phyloP scores from a whole-genome alignment of 768 basidiomycete species.

The Fistulinella prunicolor region DNA sequence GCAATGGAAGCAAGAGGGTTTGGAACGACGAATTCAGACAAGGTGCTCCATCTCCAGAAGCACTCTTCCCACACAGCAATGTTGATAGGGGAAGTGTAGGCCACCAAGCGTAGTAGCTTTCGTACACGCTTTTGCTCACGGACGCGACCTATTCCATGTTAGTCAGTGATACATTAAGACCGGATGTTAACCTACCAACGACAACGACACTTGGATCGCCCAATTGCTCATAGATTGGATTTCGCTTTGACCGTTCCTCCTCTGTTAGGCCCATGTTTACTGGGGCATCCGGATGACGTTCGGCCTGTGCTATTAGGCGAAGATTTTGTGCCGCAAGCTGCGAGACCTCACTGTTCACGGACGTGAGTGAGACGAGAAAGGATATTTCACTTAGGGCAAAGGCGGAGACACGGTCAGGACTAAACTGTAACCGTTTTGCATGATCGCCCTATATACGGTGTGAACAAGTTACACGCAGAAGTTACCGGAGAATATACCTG shows the following conservation, averaged over 20 bases:
- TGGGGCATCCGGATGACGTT: conserved; percentile 59
- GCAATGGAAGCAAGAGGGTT: conserved; percentile 32
- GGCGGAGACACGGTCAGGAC: conserved; percentile 53
- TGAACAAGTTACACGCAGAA: conserved; percentile 1
- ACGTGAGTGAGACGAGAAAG: conserved; percentile 67
- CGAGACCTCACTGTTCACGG: conserved; percentile 64
- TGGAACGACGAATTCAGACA: conserved; percentile 58
- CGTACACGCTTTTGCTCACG: conserved; percentile 79
- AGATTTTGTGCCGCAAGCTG: conserved; percentile 66
- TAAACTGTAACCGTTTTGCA: conserved; percentile 48
- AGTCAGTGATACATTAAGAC: neutral
- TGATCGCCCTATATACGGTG: conserved; percentile 36
- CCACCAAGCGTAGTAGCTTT: conserved; percentile 62
- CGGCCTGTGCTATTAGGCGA: conserved; percentile 64
- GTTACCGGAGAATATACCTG: conserved; percentile 36
- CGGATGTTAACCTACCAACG: conserved; percentile 50
- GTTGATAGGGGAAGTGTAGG: conserved; percentile 62
- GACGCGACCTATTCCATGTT: conserved; percentile 54
- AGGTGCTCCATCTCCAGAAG: conserved; percentile 68
- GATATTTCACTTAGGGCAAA: conserved; percentile 71
- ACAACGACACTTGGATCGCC: conserved; percentile 71
- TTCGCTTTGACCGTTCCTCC: conserved; percentile 64
- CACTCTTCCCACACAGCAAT: conserved; percentile 82
- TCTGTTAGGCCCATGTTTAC: conserved; percentile 48
- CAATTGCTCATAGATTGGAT: conserved; percentile 73